Percentiles rank a stretch among this genome's conserved stretches.
These are phyloP conservation scores for Mycena capillaripes DNA, from an alignment of 768 basidiomycete genomes.

Conservation along the genomic window DNA sequence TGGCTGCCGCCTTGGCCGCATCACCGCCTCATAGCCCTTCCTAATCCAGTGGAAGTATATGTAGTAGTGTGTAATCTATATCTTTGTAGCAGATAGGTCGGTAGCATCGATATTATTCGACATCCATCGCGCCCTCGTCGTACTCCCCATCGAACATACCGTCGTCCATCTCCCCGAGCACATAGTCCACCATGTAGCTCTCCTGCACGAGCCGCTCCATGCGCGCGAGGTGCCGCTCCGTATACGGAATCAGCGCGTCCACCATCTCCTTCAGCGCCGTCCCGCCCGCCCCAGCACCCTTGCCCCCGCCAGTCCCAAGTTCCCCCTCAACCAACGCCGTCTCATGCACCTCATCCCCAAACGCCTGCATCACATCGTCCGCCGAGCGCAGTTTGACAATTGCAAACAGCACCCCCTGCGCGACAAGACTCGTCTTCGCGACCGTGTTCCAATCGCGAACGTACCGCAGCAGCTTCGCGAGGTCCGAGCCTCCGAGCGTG, in stretches of 20 bases:
- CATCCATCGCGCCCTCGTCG: constrained; percentile 61
- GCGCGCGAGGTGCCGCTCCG: constrained; percentile 90
- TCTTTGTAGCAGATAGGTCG: constrained; percentile 16
- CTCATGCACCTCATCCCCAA: constrained; percentile 59
- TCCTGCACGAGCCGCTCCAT: constrained; percentile 93
- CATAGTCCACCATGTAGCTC: constrained; percentile 94
- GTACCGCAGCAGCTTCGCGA: constrained; percentile 85
- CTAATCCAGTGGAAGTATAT: neutral
- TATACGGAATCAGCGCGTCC: constrained; percentile 92
- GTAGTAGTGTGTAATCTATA: constrained; percentile 11
- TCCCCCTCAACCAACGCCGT: constrained; percentile 43
- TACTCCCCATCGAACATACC: constrained; percentile 70
- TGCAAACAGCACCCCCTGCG: constrained; percentile 87
- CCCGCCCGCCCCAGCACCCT: constrained; percentile 37
- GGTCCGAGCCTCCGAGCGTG: constrained; percentile 77
- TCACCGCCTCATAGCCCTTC: constrained; percentile 37
- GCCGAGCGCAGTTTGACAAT: constrained; percentile 83
- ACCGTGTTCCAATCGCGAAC: constrained; percentile 96
- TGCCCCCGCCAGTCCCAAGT: constrained; percentile 20
- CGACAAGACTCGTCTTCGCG: constrained; percentile 87
- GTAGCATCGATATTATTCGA: constrained; percentile 21
- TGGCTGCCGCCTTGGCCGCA: constrained; percentile 74
- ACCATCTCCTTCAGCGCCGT: constrained; percentile 78
- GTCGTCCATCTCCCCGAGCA: constrained; percentile 90
- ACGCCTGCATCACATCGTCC: constrained; percentile 81